Evolutionary conservation across 2,329 filamentous ascomycete species (phyloP), one percentile per base, ranked within the genome.

Genomic region (Akanthomyces dipterigenus): DNA sequence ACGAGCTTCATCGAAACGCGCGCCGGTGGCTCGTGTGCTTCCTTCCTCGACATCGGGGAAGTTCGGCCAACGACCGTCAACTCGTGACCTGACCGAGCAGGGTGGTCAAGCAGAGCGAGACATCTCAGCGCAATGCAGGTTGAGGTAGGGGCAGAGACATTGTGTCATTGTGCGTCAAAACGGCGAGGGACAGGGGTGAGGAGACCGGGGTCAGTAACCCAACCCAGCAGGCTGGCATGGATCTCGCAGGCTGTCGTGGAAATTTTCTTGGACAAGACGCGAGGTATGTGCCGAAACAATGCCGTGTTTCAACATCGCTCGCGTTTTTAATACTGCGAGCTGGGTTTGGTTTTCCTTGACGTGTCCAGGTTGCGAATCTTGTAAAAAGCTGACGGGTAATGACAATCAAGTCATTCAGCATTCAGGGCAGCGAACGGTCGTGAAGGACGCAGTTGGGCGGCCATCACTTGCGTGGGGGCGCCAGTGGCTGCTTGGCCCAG

Each of bases 111-210:
- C 38, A 40, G n/a, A 50, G 26, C 36, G 46, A 51, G 24, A 40
- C 48, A 49, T 50, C 46, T 24, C 34, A 54, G 34, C 24, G 31
- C 16, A 34, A 34, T 34, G 31, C 31, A 34, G 22, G 26, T 28
- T 45, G 45, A 45, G 48, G 43, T 18, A 42, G 36, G 38, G 56
- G 56, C 12, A 59, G 46, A 43, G 48, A 46, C 46, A 26, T 45
- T 53, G 56, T 53, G 46, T 51, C 56, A 59, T 53, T 45, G 36
- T 51, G 36, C 48, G 36, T 45, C 45, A 20, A 55, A 51, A 59
- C 48, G 34, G 36, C 45, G 45, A 22, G 22, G 18, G 45, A 40
- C 56, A 51, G 36, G 56, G 56, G 24, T 59, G 34, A 42, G 20
- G 22, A 46, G 45, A 36, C 34, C 45, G 31, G 55, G 55, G 45